Base-by-base conservation (phyloP, 163 green algal genomes). In the Chlorella variabilis region DNA sequence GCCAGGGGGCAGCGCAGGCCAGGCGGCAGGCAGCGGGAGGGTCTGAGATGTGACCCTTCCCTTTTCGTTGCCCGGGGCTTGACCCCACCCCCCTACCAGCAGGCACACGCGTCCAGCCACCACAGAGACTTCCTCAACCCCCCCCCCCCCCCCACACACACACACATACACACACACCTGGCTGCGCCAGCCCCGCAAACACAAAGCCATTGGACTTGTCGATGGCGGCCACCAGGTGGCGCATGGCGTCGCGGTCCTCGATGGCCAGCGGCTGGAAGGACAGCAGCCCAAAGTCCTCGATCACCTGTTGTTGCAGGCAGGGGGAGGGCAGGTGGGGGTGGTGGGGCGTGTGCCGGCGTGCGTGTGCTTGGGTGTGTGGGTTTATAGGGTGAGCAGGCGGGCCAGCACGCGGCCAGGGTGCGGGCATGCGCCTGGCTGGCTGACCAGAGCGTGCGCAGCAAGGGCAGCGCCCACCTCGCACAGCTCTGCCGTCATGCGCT, bases 221-320 rank as follows among this genome's bases (percentile, higher is more conserved):
- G 4, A 91, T 85, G 1, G 92, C 81, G 0, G 80, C 78, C 39
- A 96, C 68, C 73, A 98, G 56, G 41, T 82, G 71, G n/a, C 74
- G 20, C 56, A 98, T 61, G 38, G 79, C 90, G 23, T 90, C 78
- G 38, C 90, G 90, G 82, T 98, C 94, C 85, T 98, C 87, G 2
- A 97, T 92, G 1, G 91, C 91, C 49, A 99, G 80, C 0, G 96
- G 93, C 20, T 87, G 85, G 82, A 98, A 99, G 33, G 71, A 86
- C 6, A 99, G 89, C 38, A 99, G 85, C 3, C 89, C 89, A 84
- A 93, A 99, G 77, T 98, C 96, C 75, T 99, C 92, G 15, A 99
- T 90, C 70, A 99, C 80, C 83, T 98, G 74, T 25, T 11, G 45
- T 11, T 54, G 45, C 39, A 18, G 59, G 33, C 27, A 48, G 1